These are phyloP conservation scores for slime mould (Dictyostelium discoideum) DNA, from an alignment of 78 protist species.

Conservation along the genomic window DNA sequence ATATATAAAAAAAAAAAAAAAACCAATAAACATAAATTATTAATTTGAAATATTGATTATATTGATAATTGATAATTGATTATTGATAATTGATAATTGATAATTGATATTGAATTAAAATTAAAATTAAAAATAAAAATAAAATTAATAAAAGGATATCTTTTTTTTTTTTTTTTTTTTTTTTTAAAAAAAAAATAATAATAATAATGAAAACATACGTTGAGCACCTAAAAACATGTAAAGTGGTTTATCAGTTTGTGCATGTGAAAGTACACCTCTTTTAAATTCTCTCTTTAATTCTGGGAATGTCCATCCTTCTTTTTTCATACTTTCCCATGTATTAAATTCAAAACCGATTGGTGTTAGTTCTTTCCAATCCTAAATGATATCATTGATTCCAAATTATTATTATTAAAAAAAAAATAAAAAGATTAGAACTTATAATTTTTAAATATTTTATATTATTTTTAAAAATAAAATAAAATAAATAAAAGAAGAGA, in stretches of 20 bases:
- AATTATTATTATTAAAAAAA: too few species aligned
- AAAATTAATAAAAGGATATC: not conserved
- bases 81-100: not conserved
- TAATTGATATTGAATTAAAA: not conserved
- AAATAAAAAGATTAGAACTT: too few species aligned
- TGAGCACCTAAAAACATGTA: conserved; percentile 75
- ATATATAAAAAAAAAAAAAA: too few species aligned
- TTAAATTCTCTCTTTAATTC: conserved; percentile 7
- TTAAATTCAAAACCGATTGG: conserved; percentile 69
- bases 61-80: not conserved
- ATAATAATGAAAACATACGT: conserved; percentile 4
- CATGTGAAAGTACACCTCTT: conserved; percentile 29
- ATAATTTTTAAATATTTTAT: too few species aligned
- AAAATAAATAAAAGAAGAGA: too few species aligned
- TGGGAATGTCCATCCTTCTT: conserved; percentile 40
- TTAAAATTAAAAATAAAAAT: not conserved
- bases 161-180: too few species aligned
- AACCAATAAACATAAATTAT: too few species aligned
- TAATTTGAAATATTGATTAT: too few species aligned
- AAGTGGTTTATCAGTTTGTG: conserved; percentile 15
- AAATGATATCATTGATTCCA: not conserved
- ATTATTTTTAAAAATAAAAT: too few species aligned
- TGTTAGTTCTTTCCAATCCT: conserved; percentile 68
- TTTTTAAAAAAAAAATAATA: too few species aligned
- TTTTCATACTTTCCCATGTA: conserved; percentile 1